A percentile compares a stretch with the other conserved stretches of the same genome.
Conservation (phyloP, 345 rosid genomes). For the Brassica napus region DNA sequence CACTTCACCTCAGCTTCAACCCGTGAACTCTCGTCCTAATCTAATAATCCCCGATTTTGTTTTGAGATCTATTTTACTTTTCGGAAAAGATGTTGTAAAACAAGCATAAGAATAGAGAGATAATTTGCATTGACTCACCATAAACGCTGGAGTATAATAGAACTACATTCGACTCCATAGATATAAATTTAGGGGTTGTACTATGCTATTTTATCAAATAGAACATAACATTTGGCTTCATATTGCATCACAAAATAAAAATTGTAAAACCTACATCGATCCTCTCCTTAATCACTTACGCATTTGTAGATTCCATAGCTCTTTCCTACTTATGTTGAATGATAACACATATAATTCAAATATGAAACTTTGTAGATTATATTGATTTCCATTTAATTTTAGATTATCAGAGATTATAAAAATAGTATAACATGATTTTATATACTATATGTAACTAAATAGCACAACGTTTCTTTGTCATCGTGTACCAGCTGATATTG, state of each 20-base stretch:
- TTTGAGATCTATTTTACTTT: not conserved
- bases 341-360: not conserved
- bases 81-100: not conserved
- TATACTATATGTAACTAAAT: not conserved
- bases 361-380: not conserved
- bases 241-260: conserved; percentile 38
- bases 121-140: not conserved
- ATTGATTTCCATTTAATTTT: too few relatives aligned
- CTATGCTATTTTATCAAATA: too few relatives aligned
- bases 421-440: not conserved
- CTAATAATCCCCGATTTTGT: not conserved
- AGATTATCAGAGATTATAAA: not conserved
- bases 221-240: too few relatives aligned
- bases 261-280: conserved; percentile 87
- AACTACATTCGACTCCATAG: too few relatives aligned
- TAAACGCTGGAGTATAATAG: not conserved
- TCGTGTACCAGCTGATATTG: not conserved
- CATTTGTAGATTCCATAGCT: conserved; percentile 81
- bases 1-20: not conserved
- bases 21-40: not conserved
- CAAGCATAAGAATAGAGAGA: not conserved
- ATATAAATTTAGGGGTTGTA: too few relatives aligned
- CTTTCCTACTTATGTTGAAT: conserved; percentile 42
- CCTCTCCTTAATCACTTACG: conserved; percentile 71
- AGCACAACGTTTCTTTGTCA: not conserved